Evolutionary conservation across 2,329 filamentous ascomycete genomes (phyloP), one percentile per base, ranked within the genome.

Genomic region (Pseudogymnoascus sp.): DNA sequence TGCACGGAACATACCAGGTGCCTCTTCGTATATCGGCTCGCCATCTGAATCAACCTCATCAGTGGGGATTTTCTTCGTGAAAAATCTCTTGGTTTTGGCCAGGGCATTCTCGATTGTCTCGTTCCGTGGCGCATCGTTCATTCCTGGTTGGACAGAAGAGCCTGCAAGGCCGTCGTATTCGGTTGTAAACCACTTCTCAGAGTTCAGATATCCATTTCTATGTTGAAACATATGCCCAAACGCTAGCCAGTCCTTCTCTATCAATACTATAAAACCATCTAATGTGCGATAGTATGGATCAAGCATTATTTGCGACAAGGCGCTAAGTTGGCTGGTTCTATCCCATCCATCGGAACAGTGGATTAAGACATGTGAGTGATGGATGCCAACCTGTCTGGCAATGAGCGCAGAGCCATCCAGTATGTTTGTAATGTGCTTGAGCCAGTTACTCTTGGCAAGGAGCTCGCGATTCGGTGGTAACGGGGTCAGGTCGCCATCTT

Each of bases 271-370:
- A 75, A 97, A 99, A 0, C 95, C 95, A 69, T 97, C 89, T 60
- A 99, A 79, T 0, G 95, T 97, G 61, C 95, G 86, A 74, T 92
- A 99, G 75, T 96, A 97, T 0, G 95, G 95, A 72, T 99, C 95
- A 7, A 99, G 83, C 79, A 96, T 93, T 40, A 99, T 82, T 76
- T 99, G 93, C 63, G 92, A 88, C 63, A 99, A 78, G 4, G 93
- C 92, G 71, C 93, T 96, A 61, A 99, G 82, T 77, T 99, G 95
- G 71, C 92, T 93, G 7, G 95, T 99, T 60, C 95, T 88, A 76
- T 99, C 95, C 95, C 95, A 99, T 3, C 95, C 95, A 75, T 99
- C 95, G 1, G 95, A 97, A 76, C 95, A 99, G 76, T 99, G 95
- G 59, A 99, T 96, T 53, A 99, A 79, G 10, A 96, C 93, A 73